These are phyloP conservation scores for Gaillardinia entomophila DNA, from an alignment of 805 yeast species.

Conservation along the genomic window DNA sequence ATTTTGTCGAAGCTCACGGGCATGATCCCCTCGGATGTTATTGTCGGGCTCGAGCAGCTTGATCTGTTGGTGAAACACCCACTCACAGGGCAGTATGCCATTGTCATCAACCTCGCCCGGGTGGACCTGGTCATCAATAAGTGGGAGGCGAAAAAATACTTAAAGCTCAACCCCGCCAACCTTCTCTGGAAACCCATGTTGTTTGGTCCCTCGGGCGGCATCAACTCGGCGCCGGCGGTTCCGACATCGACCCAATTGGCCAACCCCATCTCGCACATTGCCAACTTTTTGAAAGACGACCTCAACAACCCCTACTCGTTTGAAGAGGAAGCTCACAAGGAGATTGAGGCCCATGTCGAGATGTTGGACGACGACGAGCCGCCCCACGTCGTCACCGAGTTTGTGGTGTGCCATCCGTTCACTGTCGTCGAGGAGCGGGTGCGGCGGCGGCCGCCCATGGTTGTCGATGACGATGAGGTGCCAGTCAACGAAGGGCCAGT, in stretches of 20 bases:
- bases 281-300: conserved; percentile 63
- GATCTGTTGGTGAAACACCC: conserved; percentile 51
- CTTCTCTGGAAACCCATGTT: conserved; percentile 78
- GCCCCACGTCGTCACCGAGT: background rate
- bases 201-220: conserved; percentile 84
- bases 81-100: conserved; percentile 41
- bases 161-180: conserved; percentile 43
- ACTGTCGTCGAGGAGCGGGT: too few species aligned
- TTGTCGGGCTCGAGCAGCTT: conserved; percentile 79
- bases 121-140: conserved; percentile 38
- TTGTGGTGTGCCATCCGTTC: background rate
- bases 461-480: too few species aligned
- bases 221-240: conserved; percentile 52
- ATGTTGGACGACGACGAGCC: conserved; percentile 6
- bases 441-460: too few species aligned
- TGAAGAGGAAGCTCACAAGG: conserved; percentile 51
- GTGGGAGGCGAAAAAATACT: conserved; percentile 54
- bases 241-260: conserved; percentile 10
- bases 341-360: conserved; percentile 25
- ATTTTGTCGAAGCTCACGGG: conserved; percentile 69
- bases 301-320: conserved; percentile 55
- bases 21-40: conserved; percentile 79
- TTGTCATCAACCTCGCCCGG: conserved; percentile 42
- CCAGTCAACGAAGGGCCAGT: too few species aligned
- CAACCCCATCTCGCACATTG: conserved; percentile 51